A percentile compares a stretch with the other conserved stretches of the same genome.
phyloP scores from a whole-genome alignment of 352 stramenopile genomes.

The Phytophthora sp. region DNA sequence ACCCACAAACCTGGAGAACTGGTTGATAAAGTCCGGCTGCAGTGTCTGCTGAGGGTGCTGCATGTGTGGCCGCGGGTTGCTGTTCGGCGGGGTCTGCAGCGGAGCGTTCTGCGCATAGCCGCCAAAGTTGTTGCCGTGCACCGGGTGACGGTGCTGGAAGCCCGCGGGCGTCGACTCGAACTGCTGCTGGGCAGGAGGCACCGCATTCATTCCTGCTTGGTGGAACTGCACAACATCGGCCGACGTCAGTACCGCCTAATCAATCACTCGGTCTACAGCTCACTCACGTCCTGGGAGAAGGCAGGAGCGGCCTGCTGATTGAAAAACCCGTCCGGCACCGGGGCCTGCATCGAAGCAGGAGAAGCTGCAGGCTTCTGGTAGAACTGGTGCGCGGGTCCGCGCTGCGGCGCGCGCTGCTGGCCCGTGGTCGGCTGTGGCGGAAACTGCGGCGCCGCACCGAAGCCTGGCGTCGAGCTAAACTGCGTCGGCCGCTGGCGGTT shows the following conservation, averaged over 20 bases:
- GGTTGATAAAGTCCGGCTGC: conserved; percentile 76
- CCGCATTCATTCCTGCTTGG: conserved; percentile 31
- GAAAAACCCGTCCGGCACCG: conserved; percentile 40
- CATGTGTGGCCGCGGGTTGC: conserved; percentile 33
- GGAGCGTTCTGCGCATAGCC: conserved; percentile 25
- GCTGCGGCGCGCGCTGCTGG: conserved; percentile 53
- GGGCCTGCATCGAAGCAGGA: background rate
- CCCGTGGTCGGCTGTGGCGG: conserved; percentile 40
- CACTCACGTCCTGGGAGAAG: conserved; percentile 48
- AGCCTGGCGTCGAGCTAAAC: conserved; percentile 30
- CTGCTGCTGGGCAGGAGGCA: conserved; percentile 42
- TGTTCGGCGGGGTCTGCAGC: conserved; percentile 33
- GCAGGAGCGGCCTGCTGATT: conserved; percentile 29
- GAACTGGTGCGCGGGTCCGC: conserved; percentile 54
- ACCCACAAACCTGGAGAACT: conserved; percentile 58
- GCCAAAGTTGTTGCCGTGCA: conserved; percentile 39
- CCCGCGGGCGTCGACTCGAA: conserved; percentile 39
- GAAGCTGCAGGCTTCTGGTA: conserved; percentile 42
- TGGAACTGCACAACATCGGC: conserved; percentile 36
- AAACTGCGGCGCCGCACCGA: conserved; percentile 40
- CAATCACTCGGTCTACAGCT: background rate
- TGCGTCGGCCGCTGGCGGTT: conserved; percentile 50
- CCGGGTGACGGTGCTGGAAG: conserved; percentile 42
- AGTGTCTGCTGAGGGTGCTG: conserved; percentile 37
- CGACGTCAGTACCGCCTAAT: background rate